Evolutionary conservation across 305 asterid genomes (phyloP), one percentile per base, ranked within the genome.

Genomic region (Plantago rigida): DNA sequence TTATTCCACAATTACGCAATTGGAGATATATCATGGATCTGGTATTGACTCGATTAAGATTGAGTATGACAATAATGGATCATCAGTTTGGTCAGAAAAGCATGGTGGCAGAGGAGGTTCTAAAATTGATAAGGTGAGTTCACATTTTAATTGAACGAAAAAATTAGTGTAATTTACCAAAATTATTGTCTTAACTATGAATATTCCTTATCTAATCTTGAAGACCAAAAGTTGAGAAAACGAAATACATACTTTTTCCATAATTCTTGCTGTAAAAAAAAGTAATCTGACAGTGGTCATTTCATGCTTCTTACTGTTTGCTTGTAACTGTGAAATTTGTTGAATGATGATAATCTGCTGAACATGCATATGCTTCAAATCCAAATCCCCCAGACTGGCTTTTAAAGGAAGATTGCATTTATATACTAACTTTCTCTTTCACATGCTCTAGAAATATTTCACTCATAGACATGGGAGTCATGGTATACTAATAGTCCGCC

Each of bases 41-140:
- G 85, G 78, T 4, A 66, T 86, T 22, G 85, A 84, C 73, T 84
- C 87, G 22, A 72, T 86, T 61, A 75, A 79, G 66, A 66, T 81
- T 39, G 94, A 84, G 67, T 89, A 89, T 61, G 89, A 84, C 51
- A 54, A 36, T 58, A 78, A 77, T 47, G 97, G 95, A 58, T 61
- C 71, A 67, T 75, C 97, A 5, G 71, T 73, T 0, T 81, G 95
- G 84, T 80, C 89, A 0, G 83, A 81, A 29, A 84, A 71, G 79
- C 95, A 80, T 57, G 97, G 97, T 24, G 95, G 97, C 56, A 68
- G 19, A 52, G 84, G 94, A 51, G 89, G 94, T 7, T 48, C 75
- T 62, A 83, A 61, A 72, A 62, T 64, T 29, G 85, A 84, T 66
- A 80, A 66, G 82, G 94, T 84, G 58, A 72, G 62, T 67, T 48